A percentile compares a stretch with the other conserved stretches of the same genome.
Evolutionary conservation across 148 eudicot genomes (phyloP).

Genomic region (Chenopodium formosanum): DNA sequence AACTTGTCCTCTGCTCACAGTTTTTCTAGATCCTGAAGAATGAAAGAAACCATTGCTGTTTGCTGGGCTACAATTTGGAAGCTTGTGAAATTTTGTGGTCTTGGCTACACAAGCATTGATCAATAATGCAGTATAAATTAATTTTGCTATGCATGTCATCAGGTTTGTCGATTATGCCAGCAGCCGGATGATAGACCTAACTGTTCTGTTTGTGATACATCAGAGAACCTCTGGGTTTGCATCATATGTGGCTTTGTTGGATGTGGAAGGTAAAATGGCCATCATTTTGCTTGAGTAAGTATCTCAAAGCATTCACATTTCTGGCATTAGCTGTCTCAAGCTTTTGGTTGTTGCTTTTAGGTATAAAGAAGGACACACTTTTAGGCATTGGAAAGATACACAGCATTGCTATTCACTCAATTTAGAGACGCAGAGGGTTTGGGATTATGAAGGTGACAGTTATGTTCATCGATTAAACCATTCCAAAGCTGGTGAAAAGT

Average conservation of each 20-base stretch:
- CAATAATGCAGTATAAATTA: background rate
- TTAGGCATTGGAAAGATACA: conserved; percentile 75
- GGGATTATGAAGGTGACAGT: conserved; percentile 93
- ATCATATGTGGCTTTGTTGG: conserved; percentile 96
- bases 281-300: background rate
- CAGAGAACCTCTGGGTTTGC: conserved; percentile 83
- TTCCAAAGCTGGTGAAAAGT: conserved; percentile 74
- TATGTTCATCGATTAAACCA: conserved; percentile 93
- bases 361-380: conserved; percentile 83
- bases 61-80: background rate
- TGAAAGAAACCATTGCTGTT: background rate
- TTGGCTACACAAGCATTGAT: background rate
- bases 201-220: conserved; percentile 76
- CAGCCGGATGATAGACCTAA: conserved; percentile 80
- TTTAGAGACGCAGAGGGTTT: conserved; percentile 80
- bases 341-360: conserved; percentile 32
- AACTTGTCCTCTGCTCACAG: background rate
- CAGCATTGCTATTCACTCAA: conserved; percentile 90
- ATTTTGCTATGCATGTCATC: conserved; percentile 19
- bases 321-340: conserved; percentile 7
- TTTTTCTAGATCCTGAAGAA: background rate
- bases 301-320: background rate
- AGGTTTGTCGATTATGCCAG: conserved; percentile 96
- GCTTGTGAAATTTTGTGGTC: background rate
- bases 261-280: conserved; percentile 79